Percentiles rank a stretch among this genome's conserved stretches.
Conservation (phyloP, 2,329 filamentous ascomycete species). For the Neofusicoccum sp. region DNA sequence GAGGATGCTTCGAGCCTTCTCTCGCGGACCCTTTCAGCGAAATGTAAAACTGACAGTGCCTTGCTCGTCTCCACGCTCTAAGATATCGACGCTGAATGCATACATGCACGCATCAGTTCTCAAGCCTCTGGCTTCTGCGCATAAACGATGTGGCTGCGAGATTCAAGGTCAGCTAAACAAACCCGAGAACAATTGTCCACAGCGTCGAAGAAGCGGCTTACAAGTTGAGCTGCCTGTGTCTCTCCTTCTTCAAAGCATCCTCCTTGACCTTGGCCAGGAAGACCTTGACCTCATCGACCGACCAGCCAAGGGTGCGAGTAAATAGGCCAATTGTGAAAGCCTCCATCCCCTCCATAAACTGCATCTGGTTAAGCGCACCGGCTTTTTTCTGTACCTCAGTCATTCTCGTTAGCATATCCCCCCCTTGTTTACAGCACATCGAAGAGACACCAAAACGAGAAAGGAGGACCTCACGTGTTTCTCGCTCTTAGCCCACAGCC, state of each 20-base stretch:
- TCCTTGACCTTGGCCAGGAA: conserved; percentile 29
- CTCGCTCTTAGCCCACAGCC: conserved; percentile 24
- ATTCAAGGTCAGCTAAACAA: background rate
- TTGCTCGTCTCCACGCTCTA: too few relatives aligned
- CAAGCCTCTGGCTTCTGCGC: background rate
- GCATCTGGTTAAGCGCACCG: conserved; percentile 35
- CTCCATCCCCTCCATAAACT: conserved; percentile 43
- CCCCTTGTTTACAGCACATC: background rate
- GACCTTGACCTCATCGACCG: conserved; percentile 42
- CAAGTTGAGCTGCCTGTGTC: conserved; percentile 4
- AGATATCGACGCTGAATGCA: background rate
- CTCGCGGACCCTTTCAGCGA: too few relatives aligned
- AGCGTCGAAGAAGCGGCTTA: background rate
- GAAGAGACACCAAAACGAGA: background rate
- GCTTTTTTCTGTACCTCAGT: conserved; percentile 19
- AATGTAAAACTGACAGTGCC: too few relatives aligned
- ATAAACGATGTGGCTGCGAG: background rate
- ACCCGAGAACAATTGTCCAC: background rate
- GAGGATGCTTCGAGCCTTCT: background rate
- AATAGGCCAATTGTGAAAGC: conserved; percentile 43
- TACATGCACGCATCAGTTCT: background rate
- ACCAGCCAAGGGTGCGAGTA: conserved; percentile 43
- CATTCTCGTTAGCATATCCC: background rate
- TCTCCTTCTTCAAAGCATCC: conserved; percentile 24
- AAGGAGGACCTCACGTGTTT: conserved; percentile 15